These are phyloP conservation scores for Diplodia scrobiculata DNA, from an alignment of 2,329 filamentous ascomycete genomes.

Conservation along the genomic window DNA sequence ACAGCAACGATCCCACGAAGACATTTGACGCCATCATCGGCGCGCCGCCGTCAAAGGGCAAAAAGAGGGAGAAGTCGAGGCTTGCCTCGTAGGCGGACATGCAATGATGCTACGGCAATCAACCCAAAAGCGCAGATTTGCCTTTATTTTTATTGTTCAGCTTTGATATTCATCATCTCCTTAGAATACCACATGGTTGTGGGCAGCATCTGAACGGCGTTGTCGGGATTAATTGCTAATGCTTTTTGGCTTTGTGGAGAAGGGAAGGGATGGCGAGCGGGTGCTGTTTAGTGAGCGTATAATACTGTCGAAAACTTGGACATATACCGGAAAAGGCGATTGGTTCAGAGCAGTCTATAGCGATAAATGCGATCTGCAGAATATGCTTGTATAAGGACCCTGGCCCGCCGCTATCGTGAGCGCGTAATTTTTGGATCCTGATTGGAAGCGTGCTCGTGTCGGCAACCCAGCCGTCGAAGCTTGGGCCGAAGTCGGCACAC, in stretches of 20 bases:
- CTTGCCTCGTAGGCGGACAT: constrained; percentile 12
- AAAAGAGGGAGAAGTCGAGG: constrained; percentile 28
- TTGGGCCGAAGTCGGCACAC: constrained; percentile 19
- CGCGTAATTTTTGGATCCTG: neutral
- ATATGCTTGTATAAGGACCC: neutral
- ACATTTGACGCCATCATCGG: constrained; percentile 52
- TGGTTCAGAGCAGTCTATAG: constrained; percentile 21
- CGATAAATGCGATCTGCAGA: constrained; percentile 14
- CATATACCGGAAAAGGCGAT: constrained; percentile 10
- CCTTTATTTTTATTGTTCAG: neutral
- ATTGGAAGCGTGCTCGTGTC: constrained; percentile 3
- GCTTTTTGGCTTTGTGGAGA: neutral
- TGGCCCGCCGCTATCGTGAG: neutral
- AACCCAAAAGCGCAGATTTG: neutral
- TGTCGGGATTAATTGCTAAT: constrained; percentile 11
- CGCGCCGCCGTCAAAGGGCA: constrained; percentile 14
- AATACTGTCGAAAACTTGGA: constrained; percentile 7
- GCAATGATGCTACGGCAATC: constrained; percentile 3
- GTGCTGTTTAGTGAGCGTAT: neutral
- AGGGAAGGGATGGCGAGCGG: too few relatives aligned
- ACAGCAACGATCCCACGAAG: constrained; percentile 47
- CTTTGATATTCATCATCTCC: constrained; percentile 1
- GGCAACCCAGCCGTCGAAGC: neutral
- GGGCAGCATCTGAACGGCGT: constrained; percentile 19
- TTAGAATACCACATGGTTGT: constrained; percentile 20